Evolutionary conservation across 2,329 filamentous ascomycete genomes (phyloP).

Genomic region (Rhynchosporium agropyri): DNA sequence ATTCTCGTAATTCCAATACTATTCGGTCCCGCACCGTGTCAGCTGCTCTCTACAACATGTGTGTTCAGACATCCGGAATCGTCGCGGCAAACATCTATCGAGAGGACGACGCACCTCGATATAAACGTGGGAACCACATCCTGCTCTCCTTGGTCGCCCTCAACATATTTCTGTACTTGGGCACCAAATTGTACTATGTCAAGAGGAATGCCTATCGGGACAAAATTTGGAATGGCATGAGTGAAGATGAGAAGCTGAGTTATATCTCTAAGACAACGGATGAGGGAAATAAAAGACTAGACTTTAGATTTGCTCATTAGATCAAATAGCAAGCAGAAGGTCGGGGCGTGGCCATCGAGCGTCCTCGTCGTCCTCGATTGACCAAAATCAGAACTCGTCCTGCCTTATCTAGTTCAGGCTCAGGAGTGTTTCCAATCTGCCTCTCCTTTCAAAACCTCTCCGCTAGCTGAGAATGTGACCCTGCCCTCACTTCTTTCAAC

Average conservation of each 20-base stretch:
- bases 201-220: conserved; percentile 47
- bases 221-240: conserved; percentile 49
- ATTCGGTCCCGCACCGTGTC: conserved; percentile 65
- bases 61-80: conserved; percentile 48
- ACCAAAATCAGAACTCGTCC: neutral
- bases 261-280: conserved; percentile 50
- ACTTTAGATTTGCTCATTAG: conserved; percentile 32
- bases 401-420: neutral
- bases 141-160: conserved; percentile 51
- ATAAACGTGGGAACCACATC: conserved; percentile 56
- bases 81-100: conserved; percentile 46
- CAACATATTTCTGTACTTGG: conserved; percentile 43
- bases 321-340: neutral
- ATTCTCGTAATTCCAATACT: conserved; percentile 60
- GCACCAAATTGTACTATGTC: conserved; percentile 52
- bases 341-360: no score
- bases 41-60: conserved; percentile 64
- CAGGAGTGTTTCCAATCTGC: neutral
- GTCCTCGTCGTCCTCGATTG: neutral
- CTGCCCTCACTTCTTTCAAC: conserved; percentile 19
- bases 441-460: conserved; percentile 6
- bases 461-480: conserved; percentile 21
- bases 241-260: conserved; percentile 47
- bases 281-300: conserved; percentile 46
- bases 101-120: conserved; percentile 50